phyloP scores from a whole-genome alignment of 768 basidiomycete species.

The Termitomyces sp. region DNA sequence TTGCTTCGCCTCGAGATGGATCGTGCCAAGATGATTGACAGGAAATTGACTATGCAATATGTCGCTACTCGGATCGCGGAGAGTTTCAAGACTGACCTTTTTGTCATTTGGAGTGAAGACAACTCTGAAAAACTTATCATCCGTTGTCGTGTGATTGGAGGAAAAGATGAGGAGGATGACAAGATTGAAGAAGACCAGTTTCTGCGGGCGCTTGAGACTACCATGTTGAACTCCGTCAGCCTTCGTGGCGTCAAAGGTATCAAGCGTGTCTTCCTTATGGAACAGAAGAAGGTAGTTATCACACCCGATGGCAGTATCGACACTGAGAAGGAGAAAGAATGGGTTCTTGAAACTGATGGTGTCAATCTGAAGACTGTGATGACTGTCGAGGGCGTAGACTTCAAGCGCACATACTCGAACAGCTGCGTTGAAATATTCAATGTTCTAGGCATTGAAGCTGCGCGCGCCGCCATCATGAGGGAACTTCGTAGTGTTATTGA shows the following conservation, averaged over 20 bases:
- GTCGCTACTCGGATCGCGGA: conserved; percentile 92
- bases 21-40: conserved; percentile 96
- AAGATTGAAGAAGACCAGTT: conserved; percentile 90
- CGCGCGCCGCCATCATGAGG: conserved; percentile 88
- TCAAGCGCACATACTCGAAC: conserved; percentile 91
- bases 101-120: conserved; percentile 99
- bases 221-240: conserved; percentile 92
- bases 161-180: conserved; percentile 82
- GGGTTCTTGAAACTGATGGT: conserved; percentile 97
- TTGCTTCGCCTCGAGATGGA: conserved; percentile 94
- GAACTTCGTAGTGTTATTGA: conserved; percentile 95
- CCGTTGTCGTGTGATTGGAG: conserved; percentile 88
- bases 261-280: conserved; percentile 87
- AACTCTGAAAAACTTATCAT: conserved; percentile 97
- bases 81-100: conserved; percentile 92
- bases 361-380: conserved; percentile 94
- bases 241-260: conserved; percentile 91
- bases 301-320: conserved; percentile 61
- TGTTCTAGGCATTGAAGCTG: conserved; percentile 95
- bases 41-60: conserved; percentile 91
- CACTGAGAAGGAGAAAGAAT: conserved; percentile 82
- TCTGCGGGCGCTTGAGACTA: conserved; percentile 92
- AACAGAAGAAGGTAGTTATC: conserved; percentile 75
- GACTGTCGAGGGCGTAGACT: conserved; percentile 93
- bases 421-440: conserved; percentile 93